Conservation (phyloP, 768 basidiomycete species). For the Pisolithus microcarpus region DNA sequence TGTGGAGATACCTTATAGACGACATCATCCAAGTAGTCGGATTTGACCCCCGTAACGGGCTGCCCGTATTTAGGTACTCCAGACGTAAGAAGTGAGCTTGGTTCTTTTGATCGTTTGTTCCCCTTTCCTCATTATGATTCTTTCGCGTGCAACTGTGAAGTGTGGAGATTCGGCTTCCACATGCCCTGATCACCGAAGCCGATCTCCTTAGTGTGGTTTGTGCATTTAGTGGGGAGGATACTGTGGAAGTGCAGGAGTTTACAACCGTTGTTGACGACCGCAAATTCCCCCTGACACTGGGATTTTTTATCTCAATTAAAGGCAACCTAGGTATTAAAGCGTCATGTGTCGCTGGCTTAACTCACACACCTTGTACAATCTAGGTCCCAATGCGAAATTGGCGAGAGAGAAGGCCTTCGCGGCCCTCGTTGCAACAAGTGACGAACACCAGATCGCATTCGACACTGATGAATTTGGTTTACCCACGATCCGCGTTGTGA, state of each 20-base stretch:
- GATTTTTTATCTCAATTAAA: conserved; percentile 12
- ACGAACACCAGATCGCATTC: neutral
- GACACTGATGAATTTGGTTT: neutral
- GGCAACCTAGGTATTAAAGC: conserved; percentile 7
- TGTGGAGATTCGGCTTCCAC: neutral
- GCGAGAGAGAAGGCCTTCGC: conserved; percentile 4
- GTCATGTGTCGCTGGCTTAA: neutral
- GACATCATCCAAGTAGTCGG: conserved; percentile 4
- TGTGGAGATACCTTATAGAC: conserved; percentile 7
- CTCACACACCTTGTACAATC: neutral
- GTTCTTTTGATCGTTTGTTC: neutral
- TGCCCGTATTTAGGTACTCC: conserved; percentile 2
- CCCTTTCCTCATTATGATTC: neutral
- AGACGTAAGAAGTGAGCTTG: conserved; percentile 4
- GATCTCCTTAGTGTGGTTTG: conserved; percentile 6
- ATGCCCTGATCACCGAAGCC: conserved; percentile 13
- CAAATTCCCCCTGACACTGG: conserved; percentile 1
- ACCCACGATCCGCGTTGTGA: conserved; percentile 9
- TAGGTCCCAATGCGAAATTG: conserved; percentile 7
- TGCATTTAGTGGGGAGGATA: neutral
- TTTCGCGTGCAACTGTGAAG: too few species aligned
- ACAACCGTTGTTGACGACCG: conserved; percentile 12
- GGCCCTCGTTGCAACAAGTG: conserved; percentile 1
- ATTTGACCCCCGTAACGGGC: conserved; percentile 5
- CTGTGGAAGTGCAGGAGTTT: conserved; percentile 9